A percentile compares a stretch with the other conserved stretches of the same genome.
These are phyloP conservation scores for Metschnikowia bowlesiae DNA, from an alignment of 805 yeast genomes.

Conservation along the genomic window DNA sequence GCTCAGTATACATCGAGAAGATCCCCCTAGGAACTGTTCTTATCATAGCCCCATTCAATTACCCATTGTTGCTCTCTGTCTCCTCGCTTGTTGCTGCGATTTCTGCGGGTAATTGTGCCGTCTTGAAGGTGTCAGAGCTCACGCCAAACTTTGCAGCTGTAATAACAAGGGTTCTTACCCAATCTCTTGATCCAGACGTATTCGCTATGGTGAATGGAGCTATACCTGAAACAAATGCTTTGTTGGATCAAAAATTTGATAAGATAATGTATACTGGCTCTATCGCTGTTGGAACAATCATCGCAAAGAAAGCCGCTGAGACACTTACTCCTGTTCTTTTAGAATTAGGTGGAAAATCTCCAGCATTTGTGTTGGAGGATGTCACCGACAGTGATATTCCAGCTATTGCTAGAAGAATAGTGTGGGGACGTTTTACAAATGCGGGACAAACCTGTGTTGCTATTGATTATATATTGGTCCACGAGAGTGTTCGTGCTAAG, in stretches of 20 bases:
- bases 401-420: conserved; percentile 53
- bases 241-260: conserved; percentile 67
- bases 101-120: conserved; percentile 80
- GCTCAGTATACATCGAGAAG: conserved; percentile 16
- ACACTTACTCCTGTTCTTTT: conserved; percentile 73
- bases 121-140: conserved; percentile 70
- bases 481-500: conserved; percentile 49
- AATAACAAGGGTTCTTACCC: conserved; percentile 51
- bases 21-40: conserved; percentile 61
- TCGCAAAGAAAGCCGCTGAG: conserved; percentile 80
- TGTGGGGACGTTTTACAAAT: conserved; percentile 75
- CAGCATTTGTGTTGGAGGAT: conserved; percentile 61
- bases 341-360: conserved; percentile 93
- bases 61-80: conserved; percentile 62
- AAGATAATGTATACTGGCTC: conserved; percentile 87
- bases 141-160: conserved; percentile 57
- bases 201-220: conserved; percentile 71
- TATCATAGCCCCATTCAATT: conserved; percentile 77
- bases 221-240: conserved; percentile 43
- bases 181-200: conserved; percentile 52
- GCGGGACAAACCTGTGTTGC: conserved; percentile 92
- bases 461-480: conserved; percentile 77
- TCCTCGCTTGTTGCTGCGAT: conserved; percentile 74
- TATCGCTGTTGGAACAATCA: conserved; percentile 65
- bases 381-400: conserved; percentile 41